Conservation (phyloP, 495 filamentous ascomycete species). For the Aspergillus homomorphus region DNA sequence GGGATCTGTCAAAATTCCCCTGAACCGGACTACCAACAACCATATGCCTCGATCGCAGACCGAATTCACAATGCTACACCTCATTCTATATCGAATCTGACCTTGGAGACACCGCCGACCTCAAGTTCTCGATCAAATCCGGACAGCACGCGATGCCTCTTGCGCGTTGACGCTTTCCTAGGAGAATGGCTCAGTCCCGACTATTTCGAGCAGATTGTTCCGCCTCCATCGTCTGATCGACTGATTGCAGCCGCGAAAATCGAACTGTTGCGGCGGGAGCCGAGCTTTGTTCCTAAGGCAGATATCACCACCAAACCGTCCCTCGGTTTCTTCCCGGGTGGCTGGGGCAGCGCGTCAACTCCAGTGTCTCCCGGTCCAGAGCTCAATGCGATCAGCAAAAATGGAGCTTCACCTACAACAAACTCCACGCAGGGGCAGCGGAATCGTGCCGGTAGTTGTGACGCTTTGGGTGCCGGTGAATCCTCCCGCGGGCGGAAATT, state of each 20-base stretch:
- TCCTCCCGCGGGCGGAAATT: slow-evolving; percentile 17
- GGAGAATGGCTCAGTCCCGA: slow-evolving; percentile 93
- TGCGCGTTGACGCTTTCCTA: slow-evolving; percentile 87
- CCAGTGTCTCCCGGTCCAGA: slow-evolving; percentile 24
- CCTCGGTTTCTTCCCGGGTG: slow-evolving; percentile 57
- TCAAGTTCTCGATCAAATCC: slow-evolving; percentile 6
- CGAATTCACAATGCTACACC: slow-evolving; percentile 10
- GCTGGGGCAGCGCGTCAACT: slow-evolving; percentile 48
- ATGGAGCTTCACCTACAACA: slow-evolving; percentile 18
- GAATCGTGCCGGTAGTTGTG: slow-evolving; percentile 34
- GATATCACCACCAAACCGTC: slow-evolving; percentile 26
- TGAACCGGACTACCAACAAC: slow-evolving; percentile 9
- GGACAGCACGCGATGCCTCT: slow-evolving; percentile 26
- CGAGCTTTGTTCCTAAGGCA: slow-evolving; percentile 34
- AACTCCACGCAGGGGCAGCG: slow-evolving; percentile 17
- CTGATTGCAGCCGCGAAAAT: slow-evolving; percentile 87
- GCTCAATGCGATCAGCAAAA: slow-evolving; percentile 20
- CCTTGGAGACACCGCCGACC: slow-evolving; percentile 3
- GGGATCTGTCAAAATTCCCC: slow-evolving; percentile 70
- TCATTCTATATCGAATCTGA: not conserved
- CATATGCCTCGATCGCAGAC: not conserved
- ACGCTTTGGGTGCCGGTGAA: slow-evolving; percentile 20
- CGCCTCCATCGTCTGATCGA: slow-evolving; percentile 77
- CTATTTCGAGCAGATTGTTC: slow-evolving; percentile 89
- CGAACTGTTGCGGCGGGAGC: slow-evolving; percentile 70